Evolutionary conservation across 1,139 yeast species (phyloP), one percentile per base, ranked within the genome.

Genomic region (Meyerozyma elateridarum): DNA sequence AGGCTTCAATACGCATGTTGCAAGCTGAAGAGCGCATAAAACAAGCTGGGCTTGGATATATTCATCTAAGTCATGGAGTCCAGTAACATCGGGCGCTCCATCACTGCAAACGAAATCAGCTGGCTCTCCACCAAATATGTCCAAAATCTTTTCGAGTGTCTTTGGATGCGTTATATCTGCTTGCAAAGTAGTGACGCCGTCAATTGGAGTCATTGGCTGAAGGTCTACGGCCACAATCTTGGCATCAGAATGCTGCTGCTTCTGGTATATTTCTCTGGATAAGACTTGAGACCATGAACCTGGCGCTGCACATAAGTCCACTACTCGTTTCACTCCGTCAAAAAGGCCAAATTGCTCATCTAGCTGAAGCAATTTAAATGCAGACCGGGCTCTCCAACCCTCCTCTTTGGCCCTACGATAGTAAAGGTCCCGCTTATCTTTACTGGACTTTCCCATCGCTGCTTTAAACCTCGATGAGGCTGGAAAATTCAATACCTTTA

Each of bases 81-180:
- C 98, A 0, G 98, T 93, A 16, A 91, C 98, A 59, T 91, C 98
- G 2, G 98, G 98, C 0, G 98, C 98, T 33, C 98, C 98, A 56
- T 91, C 98, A 43, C 94, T 83, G 48, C 96, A 85, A 1, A 91
- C 96, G 52, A 91, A 83, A 55, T 91, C 98, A 0, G 97, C 97
- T 32, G 84, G 79, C 46, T 85, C 85, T 27, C 96, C 96, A 21
- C 85, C 93, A 61, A 91, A 91, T 22, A 82, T 71, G 25, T 79
- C 83, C 44, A 85, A 62, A 29, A 91, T 91, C 47, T 70, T 71
- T 31, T 73, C 72, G 34, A 91, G 65, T 0, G 98, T 91, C 50
- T 77, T 76, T 8, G 98, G 97, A 55, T 91, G 96, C 4, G 98
- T 91, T 44, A 91, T 91, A 59, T 91, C 98, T 1, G 97, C 97